A percentile compares a stretch with the other conserved stretches of the same genome.
These are phyloP conservation scores for Viridothelium virens DNA, from an alignment of 495 filamentous ascomycete genomes.

Conservation along the genomic window DNA sequence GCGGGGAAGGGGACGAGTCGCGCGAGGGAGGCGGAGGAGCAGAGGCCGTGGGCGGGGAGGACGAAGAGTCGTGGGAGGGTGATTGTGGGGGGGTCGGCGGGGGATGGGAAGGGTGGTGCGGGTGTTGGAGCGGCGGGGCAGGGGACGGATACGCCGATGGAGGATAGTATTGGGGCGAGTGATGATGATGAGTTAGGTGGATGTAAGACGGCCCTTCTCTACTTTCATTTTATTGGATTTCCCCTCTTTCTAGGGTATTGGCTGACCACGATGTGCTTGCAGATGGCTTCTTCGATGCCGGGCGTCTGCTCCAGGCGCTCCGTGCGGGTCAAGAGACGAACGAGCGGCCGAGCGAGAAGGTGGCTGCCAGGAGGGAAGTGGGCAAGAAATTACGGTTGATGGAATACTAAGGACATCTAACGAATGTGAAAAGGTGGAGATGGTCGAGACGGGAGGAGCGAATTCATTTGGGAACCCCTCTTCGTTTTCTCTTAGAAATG, in stretches of 20 bases:
- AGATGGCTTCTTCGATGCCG: conserved; percentile 97
- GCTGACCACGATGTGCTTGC: conserved; percentile 21
- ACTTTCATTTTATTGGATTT: conserved; percentile 15
- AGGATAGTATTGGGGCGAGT: conserved; percentile 47
- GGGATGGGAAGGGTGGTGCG: conserved; percentile 34
- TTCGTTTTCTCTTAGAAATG: no score
- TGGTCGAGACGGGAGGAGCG: no score
- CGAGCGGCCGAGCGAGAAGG: conserved; percentile 41
- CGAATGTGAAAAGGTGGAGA: no score
- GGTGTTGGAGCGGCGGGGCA: no score
- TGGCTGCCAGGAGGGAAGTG: conserved; percentile 39
- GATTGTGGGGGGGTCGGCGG: conserved; percentile 35
- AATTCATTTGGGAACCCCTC: no score
- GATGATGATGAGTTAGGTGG: conserved; percentile 88
- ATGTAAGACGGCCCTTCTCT: conserved; percentile 55
- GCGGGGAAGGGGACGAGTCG: conserved; percentile 46
- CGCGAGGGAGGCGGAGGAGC: conserved; percentile 58
- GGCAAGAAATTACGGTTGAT: conserved; percentile 36
- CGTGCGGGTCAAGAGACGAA: conserved; percentile 46
- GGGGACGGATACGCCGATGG: conserved; percentile 50
- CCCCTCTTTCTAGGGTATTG: conserved; percentile 13
- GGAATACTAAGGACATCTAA: conserved; percentile 25
- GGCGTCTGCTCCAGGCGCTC: conserved; percentile 82
- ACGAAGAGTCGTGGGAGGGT: conserved; percentile 51
- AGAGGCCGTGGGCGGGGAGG: conserved; percentile 41